Evolutionary conservation across 768 basidiomycete genomes (phyloP).

Genomic region (Phylloporus sp.): DNA sequence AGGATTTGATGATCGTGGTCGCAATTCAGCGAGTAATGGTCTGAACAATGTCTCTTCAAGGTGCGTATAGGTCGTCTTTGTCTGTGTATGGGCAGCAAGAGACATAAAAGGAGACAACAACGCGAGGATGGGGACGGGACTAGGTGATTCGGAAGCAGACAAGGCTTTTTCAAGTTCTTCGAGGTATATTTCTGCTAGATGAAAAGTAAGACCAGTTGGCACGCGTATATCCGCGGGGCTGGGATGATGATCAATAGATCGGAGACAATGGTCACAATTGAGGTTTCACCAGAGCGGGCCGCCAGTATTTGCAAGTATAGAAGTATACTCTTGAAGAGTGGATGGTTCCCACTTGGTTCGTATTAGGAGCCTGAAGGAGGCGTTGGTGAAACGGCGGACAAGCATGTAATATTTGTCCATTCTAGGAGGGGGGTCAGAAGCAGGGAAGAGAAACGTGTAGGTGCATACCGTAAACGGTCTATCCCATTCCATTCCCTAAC

Average conservation of each 20-base stretch:
- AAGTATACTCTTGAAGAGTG: conserved; percentile 57
- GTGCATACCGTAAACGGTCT: conserved; percentile 76
- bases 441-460: neutral
- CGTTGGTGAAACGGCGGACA: conserved; percentile 82
- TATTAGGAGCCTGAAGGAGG: conserved; percentile 76
- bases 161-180: conserved; percentile 81
- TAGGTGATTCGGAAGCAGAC: conserved; percentile 22
- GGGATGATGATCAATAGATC: conserved; percentile 7
- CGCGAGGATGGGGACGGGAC: conserved; percentile 47
- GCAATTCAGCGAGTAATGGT: conserved; percentile 62
- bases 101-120: conserved; percentile 68
- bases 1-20: conserved; percentile 35
- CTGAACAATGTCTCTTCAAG: conserved; percentile 63
- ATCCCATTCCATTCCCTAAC: conserved; percentile 94
- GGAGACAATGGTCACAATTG: neutral
- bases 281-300: conserved; percentile 77
- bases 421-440: conserved; percentile 37
- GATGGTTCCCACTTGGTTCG: conserved; percentile 62
- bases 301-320: conserved; percentile 59
- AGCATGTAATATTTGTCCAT: conserved; percentile 99
- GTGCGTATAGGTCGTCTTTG: conserved; percentile 66
- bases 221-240: conserved; percentile 72
- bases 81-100: conserved; percentile 66
- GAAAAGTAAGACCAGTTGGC: conserved; percentile 75
- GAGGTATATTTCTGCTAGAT: conserved; percentile 85